Evolutionary conservation across 768 basidiomycete species (phyloP), one percentile per base, ranked within the genome.

Genomic region (Amanita jacksonii): DNA sequence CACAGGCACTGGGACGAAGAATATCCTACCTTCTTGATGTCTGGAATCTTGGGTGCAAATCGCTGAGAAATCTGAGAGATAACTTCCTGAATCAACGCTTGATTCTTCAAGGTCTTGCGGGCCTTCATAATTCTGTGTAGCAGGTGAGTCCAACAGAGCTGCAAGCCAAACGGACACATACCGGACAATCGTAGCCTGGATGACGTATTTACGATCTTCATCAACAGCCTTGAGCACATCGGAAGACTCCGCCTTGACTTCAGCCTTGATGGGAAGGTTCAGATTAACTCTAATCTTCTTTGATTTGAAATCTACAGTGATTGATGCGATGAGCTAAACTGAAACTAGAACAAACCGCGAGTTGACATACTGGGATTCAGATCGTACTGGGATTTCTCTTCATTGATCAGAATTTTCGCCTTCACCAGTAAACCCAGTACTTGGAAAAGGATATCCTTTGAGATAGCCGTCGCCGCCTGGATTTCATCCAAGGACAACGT

Each of bases 121-220:
- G 90, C 88, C 65, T 93, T 93, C 91, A 93, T 93, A 60, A 94
- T 88, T 38, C 88, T 88, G 33, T 9, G 43, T 22, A 9, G 22
- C 15, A 25, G 19, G 49, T 32, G 49, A 30, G n/a, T n/a, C n/a
- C n/a, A n/a, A n/a, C n/a, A n/a, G n/a, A n/a, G n/a, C n/a, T n/a
- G n/a, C n/a, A n/a, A n/a, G n/a, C n/a, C n/a, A n/a, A n/a, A n/a
- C n/a, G n/a, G n/a, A n/a, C n/a, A 62, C 68, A 39, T 50, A 74
- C 73, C 90, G 81, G 39, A 94, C 91, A 52, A 94, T 90, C 32
- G 87, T 91, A 8, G 91, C 89, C 60, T 97, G 93, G 43, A 96
- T 91, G 47, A 92, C 81, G 54, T 93, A 87, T 73, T 96, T 96
- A 48, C 94, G 80, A 57, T 98, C 96, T 64, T 97, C 93, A 52